Evolutionary conservation across 2,329 filamentous ascomycete genomes (phyloP), one percentile per base, ranked within the genome.

Genomic region (Beauveria sp.): DNA sequence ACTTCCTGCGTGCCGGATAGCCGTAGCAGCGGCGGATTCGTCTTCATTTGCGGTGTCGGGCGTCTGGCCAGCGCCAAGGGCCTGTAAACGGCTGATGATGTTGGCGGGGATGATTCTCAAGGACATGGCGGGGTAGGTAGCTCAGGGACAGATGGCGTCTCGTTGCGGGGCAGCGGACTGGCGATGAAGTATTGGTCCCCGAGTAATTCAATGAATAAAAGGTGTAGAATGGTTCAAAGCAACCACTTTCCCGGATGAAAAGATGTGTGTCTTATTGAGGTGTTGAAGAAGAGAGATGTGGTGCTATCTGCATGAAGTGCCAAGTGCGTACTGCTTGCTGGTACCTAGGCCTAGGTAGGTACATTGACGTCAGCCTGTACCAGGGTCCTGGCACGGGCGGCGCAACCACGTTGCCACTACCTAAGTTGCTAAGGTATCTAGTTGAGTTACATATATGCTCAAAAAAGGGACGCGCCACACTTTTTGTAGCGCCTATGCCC

Each of bases 101-200:
- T 57, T 46, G 52, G 30, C 60, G 18, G 60, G 52, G 18, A 61
- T 52, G 40, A 52, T 60, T 53, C 50, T 38, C 9, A 54, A 50
- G n/a, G 58, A 60, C 58, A 60, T 60, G 58, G 58, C 42, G 58
- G 57, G 57, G 57, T 59, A 59, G 30, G 12, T 26, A 6, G 24
- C 24, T 20, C 43, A 20, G 16, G 16, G 42, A 20, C 42, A n/a
- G 42, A 18, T 20, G 47, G 24, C 16, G 24, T 50, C 24, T 38
- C 34, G 34, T 38, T 38, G 14, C 34, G 14, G 34, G 34, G 5
- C 2, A 16, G 34, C 10, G 34, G 34, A 38, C 34, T 38, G 34
- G 34, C 34, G 34, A 16, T 16, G 12, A 16, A 38, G 34, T 16
- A 16, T 38, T 38, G 34, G 34, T 16, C 34, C 34, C 34, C 12